Evolutionary conservation across 192 early-diverging fungal species (phyloP), one percentile per base, ranked within the genome.

Genomic region (Glomus cerebriforme): DNA sequence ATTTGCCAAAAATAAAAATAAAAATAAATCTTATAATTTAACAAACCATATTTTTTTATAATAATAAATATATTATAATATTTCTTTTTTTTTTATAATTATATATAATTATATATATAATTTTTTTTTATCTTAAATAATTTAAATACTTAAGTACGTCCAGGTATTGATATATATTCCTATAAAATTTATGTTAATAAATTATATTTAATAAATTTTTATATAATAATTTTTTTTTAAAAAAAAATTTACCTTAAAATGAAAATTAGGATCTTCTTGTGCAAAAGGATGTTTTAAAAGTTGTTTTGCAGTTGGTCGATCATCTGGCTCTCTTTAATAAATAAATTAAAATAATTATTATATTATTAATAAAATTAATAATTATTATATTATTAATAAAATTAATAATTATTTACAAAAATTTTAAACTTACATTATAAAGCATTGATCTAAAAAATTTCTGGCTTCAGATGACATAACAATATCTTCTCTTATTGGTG

Each of bases 211-310:
- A 54, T 39, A 9, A 39, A 0, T 39, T 9, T 39, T 39, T 39
- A 39, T 9, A 39, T 39, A 39, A 39, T 39, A 39, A 39, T 8
- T n/a, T n/a, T n/a, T 43, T 43, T 43, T 3, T 9, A 43, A 3
- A 43, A 43, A 43, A 4, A 19, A 54, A 19, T 5, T 77, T 79
- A 85, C 88, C 64, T 86, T 86, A 79, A 87, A 89, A 66, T 87
- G 82, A 66, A 86, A 90, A 45, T 81, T 81, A 43, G 83, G 66
- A 45, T 86, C 79, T 37, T 90, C 88, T 65, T 85, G 81, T 27
- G 89, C 88, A 88, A 98, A 98, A 24, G 84, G 75, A 85, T 97
- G 90, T 1, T 83, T 66, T n/a, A 92, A 81, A 24, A 97, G 82
- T 73, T 92, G 85, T 1, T 86, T 75, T 3, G 96, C 98, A 1